These are phyloP conservation scores for Excoecaria cochinchinensis DNA, from an alignment of 345 rosid species.

Conservation along the genomic window DNA sequence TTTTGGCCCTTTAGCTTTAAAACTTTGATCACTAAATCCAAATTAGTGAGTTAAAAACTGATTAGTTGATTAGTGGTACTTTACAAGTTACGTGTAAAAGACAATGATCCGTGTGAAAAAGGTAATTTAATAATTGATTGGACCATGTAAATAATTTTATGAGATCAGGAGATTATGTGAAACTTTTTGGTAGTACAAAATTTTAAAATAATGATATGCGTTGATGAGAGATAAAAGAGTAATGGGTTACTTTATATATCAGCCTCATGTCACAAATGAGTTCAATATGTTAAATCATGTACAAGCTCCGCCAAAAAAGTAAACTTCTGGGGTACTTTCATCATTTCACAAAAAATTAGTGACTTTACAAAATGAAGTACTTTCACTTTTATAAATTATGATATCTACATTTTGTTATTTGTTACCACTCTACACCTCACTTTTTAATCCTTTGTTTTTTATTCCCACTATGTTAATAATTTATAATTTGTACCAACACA, in stretches of 20 bases:
- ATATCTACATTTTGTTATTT: too few species aligned
- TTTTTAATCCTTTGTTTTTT: too few species aligned
- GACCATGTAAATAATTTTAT: neutral
- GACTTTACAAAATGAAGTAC: neutral
- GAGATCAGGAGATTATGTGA: neutral
- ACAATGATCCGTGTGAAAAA: slow-evolving; percentile 24
- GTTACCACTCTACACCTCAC: too few species aligned
- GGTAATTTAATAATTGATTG: slow-evolving; percentile 4
- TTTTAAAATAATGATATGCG: slow-evolving; percentile 24
- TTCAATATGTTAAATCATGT: slow-evolving; percentile 13
- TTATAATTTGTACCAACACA: too few species aligned
- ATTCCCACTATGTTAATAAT: too few species aligned
- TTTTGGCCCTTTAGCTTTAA: too few species aligned
- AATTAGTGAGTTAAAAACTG: neutral
- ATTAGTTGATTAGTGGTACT: neutral
- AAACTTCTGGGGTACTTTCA: neutral
- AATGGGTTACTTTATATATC: neutral
- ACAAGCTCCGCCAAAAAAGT: slow-evolving; percentile 18
- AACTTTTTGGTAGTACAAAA: slow-evolving; percentile 21
- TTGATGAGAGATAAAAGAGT: neutral
- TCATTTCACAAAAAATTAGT: slow-evolving; percentile 1
- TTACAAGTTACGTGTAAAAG: neutral
- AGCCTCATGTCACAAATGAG: neutral
- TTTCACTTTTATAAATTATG: neutral
- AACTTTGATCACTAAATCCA: too few species aligned